phyloP scores from a whole-genome alignment of 306 rosid genomes.

The Hippophae tibetana region DNA sequence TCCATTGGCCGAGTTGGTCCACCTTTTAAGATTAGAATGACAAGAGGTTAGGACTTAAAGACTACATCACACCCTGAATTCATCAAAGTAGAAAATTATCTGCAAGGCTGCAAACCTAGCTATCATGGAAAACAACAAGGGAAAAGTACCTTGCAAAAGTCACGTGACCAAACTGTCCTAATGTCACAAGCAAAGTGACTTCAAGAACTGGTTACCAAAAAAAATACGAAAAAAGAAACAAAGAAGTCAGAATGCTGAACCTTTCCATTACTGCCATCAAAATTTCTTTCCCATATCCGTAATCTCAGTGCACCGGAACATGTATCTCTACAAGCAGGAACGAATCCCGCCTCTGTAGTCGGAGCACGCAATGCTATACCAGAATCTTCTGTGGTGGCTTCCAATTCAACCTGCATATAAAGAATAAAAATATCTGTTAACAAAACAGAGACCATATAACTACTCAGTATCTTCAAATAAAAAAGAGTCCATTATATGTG shows the following conservation, averaged over 20 bases:
- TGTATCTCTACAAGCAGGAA: constrained; percentile 82
- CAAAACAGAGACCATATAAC: not conserved
- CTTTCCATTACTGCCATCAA: constrained; percentile 83
- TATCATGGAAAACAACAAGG: too few species aligned
- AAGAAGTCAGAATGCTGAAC: constrained; percentile 20
- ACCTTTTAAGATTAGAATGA: not conserved
- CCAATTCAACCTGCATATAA: constrained; percentile 60
- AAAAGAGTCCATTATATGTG: not conserved
- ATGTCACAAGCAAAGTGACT: not conserved
- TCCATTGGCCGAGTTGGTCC: not conserved
- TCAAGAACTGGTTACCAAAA: not conserved
- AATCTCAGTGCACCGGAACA: constrained; percentile 57
- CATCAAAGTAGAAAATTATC: too few species aligned
- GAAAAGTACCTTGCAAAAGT: too few species aligned
- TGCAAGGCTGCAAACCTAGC: too few species aligned
- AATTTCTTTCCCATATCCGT: constrained; percentile 70
- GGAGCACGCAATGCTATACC: constrained; percentile 89
- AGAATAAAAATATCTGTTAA: not conserved
- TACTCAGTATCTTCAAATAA: not conserved
- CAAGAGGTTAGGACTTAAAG: not conserved
- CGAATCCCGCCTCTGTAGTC: constrained; percentile 63
- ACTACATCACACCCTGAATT: not conserved
- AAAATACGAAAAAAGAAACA: not conserved
- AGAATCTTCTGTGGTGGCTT: constrained; percentile 59
- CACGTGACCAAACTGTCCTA: not conserved